Base-by-base conservation (phyloP, 1,284 basidiomycete genomes). In the Sanghuangporus weigelae region DNA sequence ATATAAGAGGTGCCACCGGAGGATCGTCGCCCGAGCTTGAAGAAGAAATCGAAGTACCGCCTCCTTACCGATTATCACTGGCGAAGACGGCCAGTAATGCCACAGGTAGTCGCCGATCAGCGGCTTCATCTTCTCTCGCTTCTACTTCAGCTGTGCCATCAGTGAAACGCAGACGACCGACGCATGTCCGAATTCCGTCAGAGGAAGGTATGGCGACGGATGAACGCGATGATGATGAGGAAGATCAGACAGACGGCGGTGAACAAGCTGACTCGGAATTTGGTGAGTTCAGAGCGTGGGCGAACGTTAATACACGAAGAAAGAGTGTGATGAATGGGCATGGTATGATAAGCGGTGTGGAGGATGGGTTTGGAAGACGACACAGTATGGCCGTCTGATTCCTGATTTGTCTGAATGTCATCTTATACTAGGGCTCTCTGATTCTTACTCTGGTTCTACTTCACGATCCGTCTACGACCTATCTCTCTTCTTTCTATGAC, bases 211-310 rank as follows among this genome's bases (percentile, higher is more conserved):
- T 67, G 68, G 16, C 39, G 11, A 42, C 71, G 82, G 4, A 77
- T 79, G 55, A 76, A 79, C 10, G 76, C 78, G 66, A 58, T 78
- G 3, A 81, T 23, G 82, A 81, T 0, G 81, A 82, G 10, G 81
- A 81, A 26, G 82, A 81, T 0, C 80, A 80, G 65, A 84, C 83
- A 68, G 87, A 86, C 49, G 86, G 84, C 2, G 79, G 78, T 11
- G 40, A 21, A 19, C 82, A 89, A 67, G 87, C 85, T 5, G 87
- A 89, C 71, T 84, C 78, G 19, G 87, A 90, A 73, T 86, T 79
- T 65, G 77, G 77, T 14, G 87, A 90, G 72, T 86, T 79, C 64
- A 78, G 78, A 54, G 67, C 68, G 35, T 84, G 83, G 81, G 76
- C 83, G 35, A 85, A 85, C 69, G 70, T 82, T 2, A 86, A 87